phyloP scores from a whole-genome alignment of 2,329 filamentous ascomycete species.

The Biscogniauxia marginata region DNA sequence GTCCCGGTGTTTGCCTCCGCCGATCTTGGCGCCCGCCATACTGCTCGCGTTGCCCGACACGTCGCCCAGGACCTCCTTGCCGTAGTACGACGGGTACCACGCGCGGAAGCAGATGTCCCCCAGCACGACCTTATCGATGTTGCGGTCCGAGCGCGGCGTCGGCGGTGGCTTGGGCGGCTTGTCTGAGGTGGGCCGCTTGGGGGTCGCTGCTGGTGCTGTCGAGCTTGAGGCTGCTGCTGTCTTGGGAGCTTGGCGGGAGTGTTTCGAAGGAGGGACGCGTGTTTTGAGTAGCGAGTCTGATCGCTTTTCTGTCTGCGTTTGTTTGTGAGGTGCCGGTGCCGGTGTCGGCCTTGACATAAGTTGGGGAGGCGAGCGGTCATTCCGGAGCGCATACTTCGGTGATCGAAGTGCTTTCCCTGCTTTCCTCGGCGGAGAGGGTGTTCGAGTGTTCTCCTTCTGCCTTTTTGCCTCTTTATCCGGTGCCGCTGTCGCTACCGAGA shows the following conservation, averaged over 20 bases:
- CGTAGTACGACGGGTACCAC: conserved; percentile 92
- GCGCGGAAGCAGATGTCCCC: conserved; percentile 81
- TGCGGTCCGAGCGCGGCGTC: conserved; percentile 58
- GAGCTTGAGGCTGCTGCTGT: conserved; percentile 1
- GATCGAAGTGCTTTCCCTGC: not conserved
- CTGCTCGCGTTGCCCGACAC: conserved; percentile 30
- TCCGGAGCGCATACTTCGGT: not conserved
- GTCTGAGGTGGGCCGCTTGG: conserved; percentile 16
- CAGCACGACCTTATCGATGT: conserved; percentile 83
- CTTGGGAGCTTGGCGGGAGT: not conserved
- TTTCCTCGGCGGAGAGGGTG: conserved; percentile 2
- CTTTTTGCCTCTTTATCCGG: not conserved
- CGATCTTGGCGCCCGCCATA: conserved; percentile 29
- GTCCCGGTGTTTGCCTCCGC: conserved; percentile 33
- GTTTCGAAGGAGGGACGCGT: not conserved
- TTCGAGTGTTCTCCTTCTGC: conserved; percentile 12
- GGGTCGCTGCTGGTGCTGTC: not conserved
- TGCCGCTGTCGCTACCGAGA: not conserved
- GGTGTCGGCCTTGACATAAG: not conserved
- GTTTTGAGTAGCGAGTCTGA: not conserved
- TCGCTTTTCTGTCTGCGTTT: not conserved
- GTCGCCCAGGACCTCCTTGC: conserved; percentile 65
- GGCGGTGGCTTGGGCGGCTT: conserved; percentile 25
- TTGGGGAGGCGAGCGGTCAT: not conserved
- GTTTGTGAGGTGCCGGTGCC: not conserved